Percentiles rank a stretch among this genome's conserved stretches.
Evolutionary conservation across 257 asterid genomes (phyloP).

Genomic region (Solanum ossicruentum): DNA sequence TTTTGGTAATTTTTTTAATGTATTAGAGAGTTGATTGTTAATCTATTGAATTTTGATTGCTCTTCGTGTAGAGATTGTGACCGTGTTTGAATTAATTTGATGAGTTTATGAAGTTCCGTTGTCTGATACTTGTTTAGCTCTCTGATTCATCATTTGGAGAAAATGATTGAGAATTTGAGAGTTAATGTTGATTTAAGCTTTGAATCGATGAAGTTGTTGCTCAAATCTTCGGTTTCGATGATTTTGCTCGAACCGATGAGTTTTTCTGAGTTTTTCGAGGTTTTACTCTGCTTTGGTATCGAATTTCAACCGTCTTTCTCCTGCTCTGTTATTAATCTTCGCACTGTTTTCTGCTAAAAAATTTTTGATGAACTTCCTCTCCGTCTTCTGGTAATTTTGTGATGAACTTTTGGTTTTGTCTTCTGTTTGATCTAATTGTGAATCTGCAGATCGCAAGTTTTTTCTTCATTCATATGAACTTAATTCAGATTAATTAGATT

Average conservation of each 20-base stretch:
- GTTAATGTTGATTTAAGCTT: neutral
- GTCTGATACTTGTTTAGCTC: neutral
- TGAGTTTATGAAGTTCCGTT: neutral
- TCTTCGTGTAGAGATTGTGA: neutral
- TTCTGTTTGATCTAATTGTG: neutral
- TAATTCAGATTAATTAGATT: neutral
- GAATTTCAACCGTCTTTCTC: neutral
- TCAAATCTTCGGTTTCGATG: neutral
- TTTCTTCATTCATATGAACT: neutral
- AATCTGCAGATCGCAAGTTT: neutral
- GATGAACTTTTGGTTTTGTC: neutral
- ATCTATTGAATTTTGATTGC: neutral
- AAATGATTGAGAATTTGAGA: neutral
- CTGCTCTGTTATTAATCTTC: neutral
- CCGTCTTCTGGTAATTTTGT: neutral
- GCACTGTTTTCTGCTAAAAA: neutral
- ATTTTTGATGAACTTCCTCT: neutral
- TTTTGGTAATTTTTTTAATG: neutral
- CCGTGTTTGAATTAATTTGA: neutral
- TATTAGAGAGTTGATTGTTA: neutral
- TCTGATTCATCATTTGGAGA: neutral
- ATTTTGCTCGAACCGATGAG: neutral
- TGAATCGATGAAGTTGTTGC: neutral
- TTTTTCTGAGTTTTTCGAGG: neutral
- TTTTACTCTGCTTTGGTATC: neutral